Conservation (phyloP, 805 yeast species). For the Cyberlindnera saturnus region DNA sequence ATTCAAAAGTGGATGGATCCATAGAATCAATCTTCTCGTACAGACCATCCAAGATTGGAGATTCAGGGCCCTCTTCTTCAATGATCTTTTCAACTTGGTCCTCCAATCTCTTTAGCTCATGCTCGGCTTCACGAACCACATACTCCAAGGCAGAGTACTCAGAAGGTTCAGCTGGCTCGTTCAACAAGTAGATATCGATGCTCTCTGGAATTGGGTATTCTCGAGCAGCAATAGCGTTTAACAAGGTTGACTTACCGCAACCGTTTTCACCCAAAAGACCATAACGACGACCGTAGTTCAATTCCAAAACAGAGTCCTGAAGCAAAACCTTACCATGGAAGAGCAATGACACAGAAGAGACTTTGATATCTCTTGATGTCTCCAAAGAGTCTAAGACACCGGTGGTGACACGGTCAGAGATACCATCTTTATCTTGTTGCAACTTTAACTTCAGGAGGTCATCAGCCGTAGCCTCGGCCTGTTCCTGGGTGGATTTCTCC, state of each 20-base stretch:
- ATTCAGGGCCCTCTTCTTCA: slow-evolving; percentile 91
- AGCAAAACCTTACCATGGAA: slow-evolving; percentile 97
- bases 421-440: slow-evolving; percentile 90
- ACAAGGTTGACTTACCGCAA: slow-evolving; percentile 95
- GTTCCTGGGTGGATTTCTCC: slow-evolving; percentile 31
- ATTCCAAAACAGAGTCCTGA: slow-evolving; percentile 87
- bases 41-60: slow-evolving; percentile 73
- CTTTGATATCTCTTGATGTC: slow-evolving; percentile 91
- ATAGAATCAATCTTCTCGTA: slow-evolving; percentile 93
- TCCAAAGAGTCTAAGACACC: slow-evolving; percentile 89
- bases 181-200: slow-evolving; percentile 86
- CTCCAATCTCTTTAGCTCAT: slow-evolving; percentile 85
- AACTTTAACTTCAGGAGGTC: slow-evolving; percentile 81
- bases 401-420: slow-evolving; percentile 95
- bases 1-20: slow-evolving; percentile 95
- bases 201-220: slow-evolving; percentile 92
- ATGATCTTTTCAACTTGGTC: slow-evolving; percentile 84
- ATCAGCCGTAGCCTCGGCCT: slow-evolving; percentile 54
- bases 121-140: slow-evolving; percentile 95
- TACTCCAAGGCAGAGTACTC: slow-evolving; percentile 91
- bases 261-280: slow-evolving; percentile 98
- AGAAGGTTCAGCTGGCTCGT: slow-evolving; percentile 96
- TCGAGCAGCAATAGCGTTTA: slow-evolving; percentile 90
- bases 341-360: slow-evolving; percentile 81
- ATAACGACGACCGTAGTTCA: slow-evolving; percentile 95